These are phyloP conservation scores for Aspergillus pseudoglaucus DNA, from an alignment of 2,329 filamentous ascomycete species.

Conservation along the genomic window DNA sequence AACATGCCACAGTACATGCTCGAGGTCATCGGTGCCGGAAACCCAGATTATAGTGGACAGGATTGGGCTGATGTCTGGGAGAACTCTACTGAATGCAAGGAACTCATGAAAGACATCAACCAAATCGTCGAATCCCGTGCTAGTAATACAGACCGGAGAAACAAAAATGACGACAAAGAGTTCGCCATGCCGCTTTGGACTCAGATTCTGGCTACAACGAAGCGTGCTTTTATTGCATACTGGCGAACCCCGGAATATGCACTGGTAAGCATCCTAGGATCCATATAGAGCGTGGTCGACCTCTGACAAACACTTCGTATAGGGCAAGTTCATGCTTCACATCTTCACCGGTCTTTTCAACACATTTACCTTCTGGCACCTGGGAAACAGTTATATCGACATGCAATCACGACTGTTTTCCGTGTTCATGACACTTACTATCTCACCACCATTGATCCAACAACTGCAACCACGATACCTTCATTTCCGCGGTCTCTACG, in stretches of 20 bases:
- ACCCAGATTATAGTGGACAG: constrained; percentile 53
- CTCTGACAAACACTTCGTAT: constrained; percentile 10
- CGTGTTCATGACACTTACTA: constrained; percentile 69
- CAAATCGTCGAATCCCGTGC: constrained; percentile 45
- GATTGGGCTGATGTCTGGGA: constrained; percentile 61
- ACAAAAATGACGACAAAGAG: constrained; percentile 50
- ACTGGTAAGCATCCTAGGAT: constrained; percentile 18
- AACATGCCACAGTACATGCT: constrained; percentile 62
- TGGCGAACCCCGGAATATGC: constrained; percentile 61
- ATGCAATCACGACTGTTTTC: constrained; percentile 68
- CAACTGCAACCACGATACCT: constrained; percentile 70
- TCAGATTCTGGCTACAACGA: constrained; percentile 51
- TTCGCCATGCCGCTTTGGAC: constrained; percentile 55
- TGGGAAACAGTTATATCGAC: constrained; percentile 53
- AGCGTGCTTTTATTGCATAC: constrained; percentile 55
- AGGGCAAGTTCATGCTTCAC: constrained; percentile 58
- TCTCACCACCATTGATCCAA: constrained; percentile 67
- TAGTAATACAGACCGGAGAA: constrained; percentile 29
- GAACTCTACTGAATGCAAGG: constrained; percentile 44
- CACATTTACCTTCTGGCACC: constrained; percentile 62
- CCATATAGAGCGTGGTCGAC: background rate
- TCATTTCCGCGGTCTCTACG: constrained; percentile 59
- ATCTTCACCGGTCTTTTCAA: constrained; percentile 62
- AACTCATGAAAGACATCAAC: constrained; percentile 47
- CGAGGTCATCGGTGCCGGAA: constrained; percentile 60